A percentile compares a stretch with the other conserved stretches of the same genome.
Conservation (phyloP, 306 rosid species). For the Myrica gale region DNA sequence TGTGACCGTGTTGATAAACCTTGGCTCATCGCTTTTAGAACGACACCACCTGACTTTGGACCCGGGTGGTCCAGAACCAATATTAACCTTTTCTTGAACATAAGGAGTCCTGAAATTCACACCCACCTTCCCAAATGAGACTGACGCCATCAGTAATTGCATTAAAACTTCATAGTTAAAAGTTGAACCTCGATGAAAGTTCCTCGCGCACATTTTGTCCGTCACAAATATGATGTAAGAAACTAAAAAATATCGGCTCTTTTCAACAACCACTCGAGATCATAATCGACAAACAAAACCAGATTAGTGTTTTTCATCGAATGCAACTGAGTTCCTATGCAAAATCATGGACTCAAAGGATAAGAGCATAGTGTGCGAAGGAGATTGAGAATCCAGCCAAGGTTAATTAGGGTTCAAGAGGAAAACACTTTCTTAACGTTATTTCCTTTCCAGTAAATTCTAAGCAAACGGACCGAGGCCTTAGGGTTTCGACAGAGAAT, state of each 20-base stretch:
- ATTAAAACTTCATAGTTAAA: neutral
- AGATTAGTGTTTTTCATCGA: neutral
- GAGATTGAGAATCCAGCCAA: too few species aligned
- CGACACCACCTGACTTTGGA: conserved; percentile 84
- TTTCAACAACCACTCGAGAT: neutral
- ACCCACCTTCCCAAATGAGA: conserved; percentile 14
- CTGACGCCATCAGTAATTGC: neutral
- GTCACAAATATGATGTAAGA: neutral
- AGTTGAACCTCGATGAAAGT: neutral
- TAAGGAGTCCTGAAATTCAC: conserved; percentile 64
- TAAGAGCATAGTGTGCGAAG: too few species aligned
- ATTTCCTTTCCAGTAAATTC: neutral
- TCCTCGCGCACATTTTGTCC: neutral
- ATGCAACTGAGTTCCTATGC: neutral
- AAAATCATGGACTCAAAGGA: neutral
- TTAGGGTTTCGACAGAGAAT: conserved; percentile 34
- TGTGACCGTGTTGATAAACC: conserved; percentile 82
- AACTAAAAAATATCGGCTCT: neutral
- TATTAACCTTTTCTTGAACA: conserved; percentile 84
- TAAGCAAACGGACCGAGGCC: neutral
- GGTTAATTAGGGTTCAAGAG: conserved; percentile 2
- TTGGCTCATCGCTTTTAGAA: conserved; percentile 69
- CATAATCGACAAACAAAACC: neutral
- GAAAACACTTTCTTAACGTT: too few species aligned
- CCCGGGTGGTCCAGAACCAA: conserved; percentile 91